Conservation (phyloP, 1,284 basidiomycete species). For the Volvariella surrecta region DNA sequence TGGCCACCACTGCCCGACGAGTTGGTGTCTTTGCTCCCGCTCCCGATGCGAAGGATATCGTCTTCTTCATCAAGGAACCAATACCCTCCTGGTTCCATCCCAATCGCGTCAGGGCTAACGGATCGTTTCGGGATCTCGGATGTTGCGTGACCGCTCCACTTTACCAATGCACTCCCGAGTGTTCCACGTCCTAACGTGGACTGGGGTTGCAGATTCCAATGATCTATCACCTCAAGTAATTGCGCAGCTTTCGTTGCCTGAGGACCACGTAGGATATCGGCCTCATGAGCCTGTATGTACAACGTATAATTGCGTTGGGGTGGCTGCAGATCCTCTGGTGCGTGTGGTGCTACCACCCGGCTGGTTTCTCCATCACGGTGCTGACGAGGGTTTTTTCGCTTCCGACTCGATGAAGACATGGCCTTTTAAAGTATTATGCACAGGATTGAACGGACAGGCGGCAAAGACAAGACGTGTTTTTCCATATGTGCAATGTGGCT, state of each 20-base stretch:
- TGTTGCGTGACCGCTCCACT: constrained; percentile 23
- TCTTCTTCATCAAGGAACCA: constrained; percentile 14
- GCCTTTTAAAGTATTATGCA: too few species aligned
- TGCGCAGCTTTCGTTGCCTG: constrained; percentile 31
- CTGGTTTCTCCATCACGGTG: too few species aligned
- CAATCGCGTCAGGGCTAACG: too few species aligned
- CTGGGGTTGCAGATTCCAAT: constrained; percentile 10
- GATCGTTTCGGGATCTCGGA: constrained; percentile 2
- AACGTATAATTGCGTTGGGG: background rate
- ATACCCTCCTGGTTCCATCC: background rate
- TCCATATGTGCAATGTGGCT: too few species aligned
- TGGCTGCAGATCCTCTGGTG: background rate
- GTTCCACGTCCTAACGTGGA: constrained; percentile 9
- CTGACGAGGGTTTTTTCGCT: too few species aligned
- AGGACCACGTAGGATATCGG: constrained; percentile 48
- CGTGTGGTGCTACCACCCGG: too few species aligned
- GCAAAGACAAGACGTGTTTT: too few species aligned
- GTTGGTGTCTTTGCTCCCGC: constrained; percentile 6
- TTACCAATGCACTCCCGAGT: constrained; percentile 36
- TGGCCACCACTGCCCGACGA: constrained; percentile 4
- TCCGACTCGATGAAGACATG: too few species aligned
- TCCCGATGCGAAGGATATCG: constrained; percentile 6
- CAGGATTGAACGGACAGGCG: too few species aligned
- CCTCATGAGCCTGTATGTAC: constrained; percentile 43
- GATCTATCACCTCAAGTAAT: constrained; percentile 35